These are phyloP conservation scores for Leccinum insigne DNA, from an alignment of 1,284 basidiomycete genomes.

Conservation along the genomic window DNA sequence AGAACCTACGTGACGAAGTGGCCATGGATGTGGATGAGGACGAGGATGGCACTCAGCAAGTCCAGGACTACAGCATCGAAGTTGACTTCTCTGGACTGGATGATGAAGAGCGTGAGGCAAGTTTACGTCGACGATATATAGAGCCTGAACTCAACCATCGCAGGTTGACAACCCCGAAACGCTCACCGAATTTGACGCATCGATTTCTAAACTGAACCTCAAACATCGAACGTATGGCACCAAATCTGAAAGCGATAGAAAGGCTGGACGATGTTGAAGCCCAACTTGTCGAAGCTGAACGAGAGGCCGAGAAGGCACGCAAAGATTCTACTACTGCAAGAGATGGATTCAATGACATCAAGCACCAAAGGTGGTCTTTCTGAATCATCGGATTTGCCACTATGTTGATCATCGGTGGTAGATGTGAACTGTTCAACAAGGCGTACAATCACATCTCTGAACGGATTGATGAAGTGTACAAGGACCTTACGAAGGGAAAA, in stretches of 20 bases:
- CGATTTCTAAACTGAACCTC: conserved; percentile 67
- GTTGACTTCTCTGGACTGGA: conserved; percentile 84
- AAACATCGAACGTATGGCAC: conserved; percentile 94
- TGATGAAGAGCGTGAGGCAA: conserved; percentile 81
- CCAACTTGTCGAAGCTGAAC: conserved; percentile 72
- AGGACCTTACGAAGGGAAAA: conserved; percentile 95
- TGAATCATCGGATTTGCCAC: neutral
- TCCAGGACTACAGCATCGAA: conserved; percentile 88
- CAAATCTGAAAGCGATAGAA: conserved; percentile 96
- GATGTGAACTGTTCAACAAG: conserved; percentile 91
- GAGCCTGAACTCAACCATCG: neutral
- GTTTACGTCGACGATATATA: conserved; percentile 17
- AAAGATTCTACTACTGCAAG: conserved; percentile 87
- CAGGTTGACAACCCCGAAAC: conserved; percentile 70
- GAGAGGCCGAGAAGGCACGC: conserved; percentile 74
- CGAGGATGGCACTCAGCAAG: conserved; percentile 70
- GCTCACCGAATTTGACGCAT: conserved; percentile 76
- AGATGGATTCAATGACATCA: conserved; percentile 90
- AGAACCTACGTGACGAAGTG: conserved; percentile 83
- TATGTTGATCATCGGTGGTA: conserved; percentile 9
- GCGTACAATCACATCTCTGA: conserved; percentile 97
- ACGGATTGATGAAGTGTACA: conserved; percentile 95
- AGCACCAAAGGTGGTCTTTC: conserved; percentile 64
- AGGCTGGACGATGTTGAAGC: conserved; percentile 92
- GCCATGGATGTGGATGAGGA: conserved; percentile 91